Percentiles rank a stretch among this genome's conserved stretches.
These are phyloP conservation scores for Conticribra weissflogii DNA, from an alignment of 108 stramenopile species.

Conservation along the genomic window DNA sequence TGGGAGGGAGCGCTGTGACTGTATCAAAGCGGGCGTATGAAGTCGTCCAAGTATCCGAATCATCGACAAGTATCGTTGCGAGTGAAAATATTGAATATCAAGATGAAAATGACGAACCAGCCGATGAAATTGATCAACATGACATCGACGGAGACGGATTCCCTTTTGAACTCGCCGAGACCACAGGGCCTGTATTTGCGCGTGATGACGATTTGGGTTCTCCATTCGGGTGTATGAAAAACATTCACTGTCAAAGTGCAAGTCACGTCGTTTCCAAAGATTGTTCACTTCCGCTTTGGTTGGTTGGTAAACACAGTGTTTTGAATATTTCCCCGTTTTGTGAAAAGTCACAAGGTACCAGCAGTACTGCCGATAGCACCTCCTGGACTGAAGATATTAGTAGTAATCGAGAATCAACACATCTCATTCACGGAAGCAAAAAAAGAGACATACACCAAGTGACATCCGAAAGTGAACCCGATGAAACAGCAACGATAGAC, in stretches of 20 bases:
- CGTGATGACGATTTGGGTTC: constrained; percentile 37
- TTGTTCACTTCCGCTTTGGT: background rate
- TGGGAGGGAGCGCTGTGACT: background rate
- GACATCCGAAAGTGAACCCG: constrained; percentile 35
- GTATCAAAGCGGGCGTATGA: background rate
- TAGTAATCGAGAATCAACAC: background rate
- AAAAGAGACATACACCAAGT: constrained; percentile 1
- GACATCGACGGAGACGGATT: background rate
- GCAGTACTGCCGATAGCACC: background rate
- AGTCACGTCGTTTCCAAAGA: no score
- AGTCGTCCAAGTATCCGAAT: background rate
- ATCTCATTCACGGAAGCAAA: background rate
- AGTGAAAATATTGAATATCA: background rate
- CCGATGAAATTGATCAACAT: constrained; percentile 8
- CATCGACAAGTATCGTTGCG: background rate
- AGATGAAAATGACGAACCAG: constrained; percentile 1
- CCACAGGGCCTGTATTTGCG: constrained; percentile 33
- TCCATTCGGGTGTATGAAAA: background rate
- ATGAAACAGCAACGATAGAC: no score
- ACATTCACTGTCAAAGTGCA: background rate
- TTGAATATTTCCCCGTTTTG: background rate
- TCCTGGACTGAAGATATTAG: background rate
- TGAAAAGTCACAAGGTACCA: no score
- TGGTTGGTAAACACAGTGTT: background rate
- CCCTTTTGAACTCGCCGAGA: constrained; percentile 3